Evolutionary conservation across 305 asterid genomes (phyloP).

Genomic region (Galium porrigens): DNA sequence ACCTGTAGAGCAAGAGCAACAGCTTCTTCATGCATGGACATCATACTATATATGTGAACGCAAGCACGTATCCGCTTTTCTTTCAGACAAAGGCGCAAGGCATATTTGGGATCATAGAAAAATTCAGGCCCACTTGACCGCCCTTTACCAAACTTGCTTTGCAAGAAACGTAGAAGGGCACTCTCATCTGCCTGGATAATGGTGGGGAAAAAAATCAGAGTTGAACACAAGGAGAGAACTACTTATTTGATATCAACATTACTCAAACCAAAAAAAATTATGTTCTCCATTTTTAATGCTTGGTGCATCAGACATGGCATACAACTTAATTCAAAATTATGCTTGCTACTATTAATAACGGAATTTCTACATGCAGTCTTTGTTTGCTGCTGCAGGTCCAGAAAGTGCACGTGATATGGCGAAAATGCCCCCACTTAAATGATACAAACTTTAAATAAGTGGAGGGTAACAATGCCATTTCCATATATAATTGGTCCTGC

Average conservation of each 20-base stretch:
- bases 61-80: conserved; percentile 89
- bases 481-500: too few relatives aligned
- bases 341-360: background rate
- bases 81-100: conserved; percentile 85
- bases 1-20: conserved; percentile 89
- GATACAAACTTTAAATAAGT: too few relatives aligned
- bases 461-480: too few relatives aligned
- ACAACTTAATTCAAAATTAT: too few relatives aligned
- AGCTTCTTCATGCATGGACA: conserved; percentile 99
- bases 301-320: too few relatives aligned
- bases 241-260: background rate
- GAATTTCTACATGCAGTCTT: too few relatives aligned
- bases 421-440: too few relatives aligned
- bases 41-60: conserved; percentile 93
- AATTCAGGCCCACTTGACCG: conserved; percentile 61
- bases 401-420: too few relatives aligned
- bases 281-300: too few relatives aligned
- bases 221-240: background rate
- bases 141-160: conserved; percentile 85
- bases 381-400: too few relatives aligned
- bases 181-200: conserved; percentile 68
- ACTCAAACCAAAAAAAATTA: background rate
- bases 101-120: conserved; percentile 92
- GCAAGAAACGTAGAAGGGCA: conserved; percentile 81
- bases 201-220: background rate